Base-by-base conservation (phyloP, 768 basidiomycete genomes). In the Hygrocybe coccinea region DNA sequence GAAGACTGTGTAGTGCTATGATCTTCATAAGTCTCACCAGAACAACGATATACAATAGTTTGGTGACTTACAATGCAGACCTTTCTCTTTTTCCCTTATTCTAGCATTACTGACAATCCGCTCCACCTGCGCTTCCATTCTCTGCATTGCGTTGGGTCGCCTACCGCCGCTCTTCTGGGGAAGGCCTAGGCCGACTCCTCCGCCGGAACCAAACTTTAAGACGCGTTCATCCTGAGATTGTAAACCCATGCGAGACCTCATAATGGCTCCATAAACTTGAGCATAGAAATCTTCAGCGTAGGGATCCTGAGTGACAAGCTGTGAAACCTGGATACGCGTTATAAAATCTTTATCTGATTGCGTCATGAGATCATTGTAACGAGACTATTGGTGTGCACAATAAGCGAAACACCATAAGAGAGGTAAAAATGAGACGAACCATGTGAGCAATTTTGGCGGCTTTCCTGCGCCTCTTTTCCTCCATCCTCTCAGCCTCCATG, bases 271-370 rank as follows among this genome's bases (percentile, higher is more conserved):
- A 66, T 91, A 94, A 2, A 97, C 94, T 71, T 98, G 95, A 10
- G 94, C 97, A 65, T 99, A 99, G 69, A 97, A 99, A 68, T 99
- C 97, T 60, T 98, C 95, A 33, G 91, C 85, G 69, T 95, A 98
- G 0, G 97, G 97, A 72, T 99, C 97, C 65, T 91, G 87, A 5
- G 94, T 95, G 43, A 97, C 94, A 39, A 98, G 87, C 66, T 98
- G 97, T 1, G 95, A 97, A 34, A 99, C 91, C 70, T 99, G 97
- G 59, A 99, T 98, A 22, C 97, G 86, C 35, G 97, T 98, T 72
- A 99, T 98, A 67, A 98, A 99, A 67, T 98, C 97, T 74, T 98
- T 98, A 78, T 99, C 97, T 10, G 91, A 94, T 71, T 94, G 92
- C 2, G 92, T 93, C 93, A 95, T 95, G 36, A 95, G 79, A 68